These are phyloP conservation scores for Lyophyllum decastes DNA, from an alignment of 768 basidiomycete genomes.

Conservation along the genomic window DNA sequence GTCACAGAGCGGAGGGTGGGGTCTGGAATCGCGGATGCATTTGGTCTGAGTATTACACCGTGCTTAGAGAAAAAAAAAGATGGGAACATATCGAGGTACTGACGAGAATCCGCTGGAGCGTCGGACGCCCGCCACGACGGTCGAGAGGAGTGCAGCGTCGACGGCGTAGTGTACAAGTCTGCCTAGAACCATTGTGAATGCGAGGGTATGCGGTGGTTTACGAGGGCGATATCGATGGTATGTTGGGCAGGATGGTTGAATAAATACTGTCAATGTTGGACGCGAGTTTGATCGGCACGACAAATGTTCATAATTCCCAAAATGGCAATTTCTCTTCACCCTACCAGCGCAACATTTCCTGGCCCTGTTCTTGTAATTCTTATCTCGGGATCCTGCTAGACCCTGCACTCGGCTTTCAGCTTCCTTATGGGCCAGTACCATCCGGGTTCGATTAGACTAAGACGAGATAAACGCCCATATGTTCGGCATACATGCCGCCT, in stretches of 20 bases:
- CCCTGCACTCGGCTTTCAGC: too few relatives aligned
- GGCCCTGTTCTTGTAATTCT: too few relatives aligned
- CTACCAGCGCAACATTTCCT: too few relatives aligned
- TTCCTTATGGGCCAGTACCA: too few relatives aligned
- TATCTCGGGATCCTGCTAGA: too few relatives aligned
- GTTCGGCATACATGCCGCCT: too few relatives aligned
- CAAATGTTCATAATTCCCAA: neutral
- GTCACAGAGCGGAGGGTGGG: conserved; percentile 74
- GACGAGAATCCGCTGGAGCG: conserved; percentile 90
- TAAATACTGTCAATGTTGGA: neutral
- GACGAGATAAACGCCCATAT: neutral
- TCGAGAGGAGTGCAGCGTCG: conserved; percentile 85
- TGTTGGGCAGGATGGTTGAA: neutral
- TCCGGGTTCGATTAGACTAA: too few relatives aligned
- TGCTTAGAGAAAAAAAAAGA: neutral
- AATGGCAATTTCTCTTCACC: neutral
- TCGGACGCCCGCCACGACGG: conserved; percentile 88
- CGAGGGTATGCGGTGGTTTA: neutral
- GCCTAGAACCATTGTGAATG: conserved; percentile 57
- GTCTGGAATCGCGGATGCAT: conserved; percentile 73
- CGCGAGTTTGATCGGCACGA: neutral
- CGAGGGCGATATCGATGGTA: neutral
- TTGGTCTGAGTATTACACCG: conserved; percentile 46
- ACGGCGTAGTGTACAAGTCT: conserved; percentile 80
- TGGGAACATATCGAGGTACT: conserved; percentile 35